Evolutionary conservation across 495 filamentous ascomycete genomes (phyloP), one percentile per base, ranked within the genome.

Genomic region (Trichoderma gamsii): DNA sequence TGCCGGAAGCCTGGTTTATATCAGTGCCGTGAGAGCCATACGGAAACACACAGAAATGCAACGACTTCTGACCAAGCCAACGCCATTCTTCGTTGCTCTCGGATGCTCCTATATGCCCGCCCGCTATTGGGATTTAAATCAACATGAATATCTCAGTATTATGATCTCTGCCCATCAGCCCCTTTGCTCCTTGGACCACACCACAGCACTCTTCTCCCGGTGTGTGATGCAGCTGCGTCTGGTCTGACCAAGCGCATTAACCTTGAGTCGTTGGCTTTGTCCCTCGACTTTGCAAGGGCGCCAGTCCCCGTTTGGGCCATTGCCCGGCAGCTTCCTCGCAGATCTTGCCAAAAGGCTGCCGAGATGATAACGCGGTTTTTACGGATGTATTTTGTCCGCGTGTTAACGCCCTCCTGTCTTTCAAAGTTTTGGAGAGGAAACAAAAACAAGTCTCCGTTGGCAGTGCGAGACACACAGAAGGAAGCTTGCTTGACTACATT

Each of bases 401-500:
- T 78, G 81, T 61, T 70, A 75, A 74, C 78, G 86, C 88, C 88
- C 87, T 85, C 84, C 85, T 76, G 73, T 68, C 69, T 68, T 64
- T 70, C 73, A 63, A 11, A 72, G 70, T 70, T 72, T 72, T 67
- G 85, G 86, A 86, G 89, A 88, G 89, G 89, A 93, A 90, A 83
- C 89, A 92, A 93, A 94, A 90, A 89, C 90, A 81, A 86, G 86
- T 93, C 90, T 84, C 77, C 76, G 88, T 89, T 86, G 88, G 87
- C 83, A 86, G 84, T 90, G 89, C 88, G 85, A 83, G 76, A 86
- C 89, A 86, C 78, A 91, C 85, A 79, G 80, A 83, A 75, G 82
- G 86, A 89, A 84, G 85, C 77, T 70, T 67, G 6, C 64, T 32
- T 29, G 56, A 32, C 25, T 32, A 32, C 56, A 61, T 67, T 68